A percentile compares a stretch with the other conserved stretches of the same genome.
Conservation (phyloP, 75 land plant genomes). For the Sequoiadendron giganteum region DNA sequence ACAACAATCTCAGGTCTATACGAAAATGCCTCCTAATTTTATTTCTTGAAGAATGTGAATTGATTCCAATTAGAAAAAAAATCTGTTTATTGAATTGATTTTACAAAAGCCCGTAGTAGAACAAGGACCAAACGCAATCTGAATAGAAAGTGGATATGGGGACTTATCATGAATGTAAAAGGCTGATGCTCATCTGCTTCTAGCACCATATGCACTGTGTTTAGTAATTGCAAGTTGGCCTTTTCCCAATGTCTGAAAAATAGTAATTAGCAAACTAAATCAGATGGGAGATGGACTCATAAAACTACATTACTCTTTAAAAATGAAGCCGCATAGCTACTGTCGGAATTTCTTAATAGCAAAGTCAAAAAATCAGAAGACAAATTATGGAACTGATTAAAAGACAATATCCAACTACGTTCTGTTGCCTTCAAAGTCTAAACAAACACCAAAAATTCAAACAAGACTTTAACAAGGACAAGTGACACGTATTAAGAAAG, state of each 20-base stretch:
- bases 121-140: neutral
- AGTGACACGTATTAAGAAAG: neutral
- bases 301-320: neutral
- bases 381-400: neutral
- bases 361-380: neutral
- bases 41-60: neutral
- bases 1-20: neutral
- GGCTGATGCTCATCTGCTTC: neutral
- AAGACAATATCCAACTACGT: neutral
- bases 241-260: neutral
- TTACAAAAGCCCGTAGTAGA: neutral
- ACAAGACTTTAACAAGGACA: neutral
- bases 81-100: neutral
- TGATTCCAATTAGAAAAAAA: neutral
- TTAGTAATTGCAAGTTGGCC: constrained; percentile 1
- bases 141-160: neutral
- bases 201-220: constrained; percentile 1
- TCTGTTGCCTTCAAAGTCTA: neutral
- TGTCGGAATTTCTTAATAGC: neutral
- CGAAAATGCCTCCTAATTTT: neutral
- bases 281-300: neutral
- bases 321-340: neutral
- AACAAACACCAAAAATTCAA: neutral
- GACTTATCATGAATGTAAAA: neutral
- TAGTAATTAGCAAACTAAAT: neutral